Evolutionary conservation across 2,329 filamentous ascomycete species (phyloP), one percentile per base, ranked within the genome.

Genomic region (Colletotrichum scovillei): DNA sequence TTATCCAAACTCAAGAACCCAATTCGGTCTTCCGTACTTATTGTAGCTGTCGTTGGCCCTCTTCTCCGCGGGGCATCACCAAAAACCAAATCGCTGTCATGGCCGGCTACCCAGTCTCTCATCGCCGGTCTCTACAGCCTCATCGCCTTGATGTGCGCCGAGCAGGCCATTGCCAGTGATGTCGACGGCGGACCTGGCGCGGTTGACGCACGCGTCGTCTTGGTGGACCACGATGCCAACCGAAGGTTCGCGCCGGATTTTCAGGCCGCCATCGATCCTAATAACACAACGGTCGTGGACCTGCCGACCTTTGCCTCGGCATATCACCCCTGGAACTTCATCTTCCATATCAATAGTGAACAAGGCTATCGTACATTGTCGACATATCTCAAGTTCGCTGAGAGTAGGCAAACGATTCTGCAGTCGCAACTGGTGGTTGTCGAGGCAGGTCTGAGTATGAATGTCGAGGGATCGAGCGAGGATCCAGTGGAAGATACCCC

Each of bases 41-140:
- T 88, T 77, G 77, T 89, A 81, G 93, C 91, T 2, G 81, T 97
- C 49, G 88, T 89, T 2, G 89, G 89, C 60, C 90, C 92, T 2
- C 85, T 92, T 64, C 86, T 95, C 14, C 83, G 86, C 59, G 87
- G 89, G 24, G 83, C 83, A 38, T 84, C 85, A 28, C 82, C 84
- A 26, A 73, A 83, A 35, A 86, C 88, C 58, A 87, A 89, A 77
- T 85, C 88, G 28, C 84, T 89, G 58, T 85, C 89, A 22, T 97
- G 95, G 88, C 80, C 87, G 42, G 83, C 88, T n/a, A 89, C 92
- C 0, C 95, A 98, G 81, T 86, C 88, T n/a, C 86, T 96, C 5
- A 84, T 98, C 26, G 93, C 93, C 3, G 89, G 90, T 30, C 80
- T 97, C 28, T 98, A 98, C 86, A 91, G 92, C 78, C 88, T 98